Evolutionary conservation across 768 basidiomycete species (phyloP).

Genomic region (Artomyces pyxidatus): DNA sequence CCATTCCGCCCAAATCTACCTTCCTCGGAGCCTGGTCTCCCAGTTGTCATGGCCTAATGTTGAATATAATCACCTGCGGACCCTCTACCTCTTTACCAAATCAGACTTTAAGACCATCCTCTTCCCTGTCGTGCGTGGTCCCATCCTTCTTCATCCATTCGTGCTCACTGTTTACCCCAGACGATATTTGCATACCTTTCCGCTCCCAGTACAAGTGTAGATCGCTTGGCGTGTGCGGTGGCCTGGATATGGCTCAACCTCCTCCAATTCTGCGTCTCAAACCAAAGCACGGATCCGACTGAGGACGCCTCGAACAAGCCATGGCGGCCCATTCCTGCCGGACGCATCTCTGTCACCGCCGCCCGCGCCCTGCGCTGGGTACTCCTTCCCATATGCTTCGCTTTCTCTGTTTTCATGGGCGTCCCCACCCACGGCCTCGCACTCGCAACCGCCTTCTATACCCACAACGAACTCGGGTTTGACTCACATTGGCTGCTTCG

Average conservation of each 20-base stretch:
- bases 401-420: not conserved
- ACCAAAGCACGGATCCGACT: conserved; percentile 16
- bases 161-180: not conserved
- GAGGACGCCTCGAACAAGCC: conserved; percentile 19
- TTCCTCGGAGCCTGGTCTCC: not conserved
- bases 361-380: conserved; percentile 15
- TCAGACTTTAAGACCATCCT: conserved; percentile 12
- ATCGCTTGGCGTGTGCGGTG: not conserved
- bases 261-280: conserved; percentile 21
- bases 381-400: conserved; percentile 14
- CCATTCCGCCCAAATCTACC: not conserved
- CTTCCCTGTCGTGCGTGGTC: not conserved
- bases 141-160: not conserved
- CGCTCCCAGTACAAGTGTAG: not conserved
- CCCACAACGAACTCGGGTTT: not conserved
- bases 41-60: not conserved
- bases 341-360: conserved; percentile 12
- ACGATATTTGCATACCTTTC: conserved; percentile 10
- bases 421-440: not conserved
- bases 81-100: conserved; percentile 9
- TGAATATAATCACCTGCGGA: not conserved
- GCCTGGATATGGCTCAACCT: conserved; percentile 22
- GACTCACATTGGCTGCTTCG: not conserved
- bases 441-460: not conserved
- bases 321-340: conserved; percentile 17